phyloP scores from a whole-genome alignment of 2,329 filamentous ascomycete genomes.

The Tolypocladium nubicola region DNA sequence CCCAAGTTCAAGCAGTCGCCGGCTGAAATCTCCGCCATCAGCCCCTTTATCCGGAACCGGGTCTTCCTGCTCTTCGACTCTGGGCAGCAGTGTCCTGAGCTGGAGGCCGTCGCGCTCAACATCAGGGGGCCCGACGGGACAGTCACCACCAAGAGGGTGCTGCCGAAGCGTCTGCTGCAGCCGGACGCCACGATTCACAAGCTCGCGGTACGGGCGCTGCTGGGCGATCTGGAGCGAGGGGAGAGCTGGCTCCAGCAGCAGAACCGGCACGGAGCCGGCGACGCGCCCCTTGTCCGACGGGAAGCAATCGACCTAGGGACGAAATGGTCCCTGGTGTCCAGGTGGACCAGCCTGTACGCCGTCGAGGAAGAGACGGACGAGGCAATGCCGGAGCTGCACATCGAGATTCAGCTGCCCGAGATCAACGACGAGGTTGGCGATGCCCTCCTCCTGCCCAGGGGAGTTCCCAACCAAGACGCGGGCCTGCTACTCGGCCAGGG shows the following conservation, averaged over 20 bases:
- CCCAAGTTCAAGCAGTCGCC: slow-evolving; percentile 1
- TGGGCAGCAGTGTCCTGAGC: not conserved
- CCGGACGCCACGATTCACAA: slow-evolving; percentile 1
- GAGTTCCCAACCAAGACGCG: not conserved
- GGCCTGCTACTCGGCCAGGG: not conserved
- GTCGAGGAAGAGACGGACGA: slow-evolving; percentile 1
- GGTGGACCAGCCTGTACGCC: slow-evolving; percentile 3
- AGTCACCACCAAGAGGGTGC: not conserved
- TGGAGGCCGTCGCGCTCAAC: not conserved
- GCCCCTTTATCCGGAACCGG: not conserved
- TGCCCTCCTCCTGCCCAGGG: not conserved
- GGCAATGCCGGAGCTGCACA: not conserved
- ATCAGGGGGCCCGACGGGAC: not conserved
- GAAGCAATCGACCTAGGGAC: not conserved
- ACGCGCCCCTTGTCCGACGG: not conserved
- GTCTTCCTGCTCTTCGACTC: slow-evolving; percentile 1
- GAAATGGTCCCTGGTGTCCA: slow-evolving; percentile 4
- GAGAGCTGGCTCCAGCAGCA: not conserved
- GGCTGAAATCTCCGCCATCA: not conserved
- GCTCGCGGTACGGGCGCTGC: not conserved
- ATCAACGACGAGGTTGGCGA: not conserved
- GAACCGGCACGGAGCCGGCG: not conserved
- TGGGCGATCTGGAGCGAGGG: not conserved
- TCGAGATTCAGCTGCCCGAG: not conserved
- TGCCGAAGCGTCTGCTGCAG: slow-evolving; percentile 1